Base-by-base conservation (phyloP, 1,139 yeast species). In the Kodamaea fungicola region DNA sequence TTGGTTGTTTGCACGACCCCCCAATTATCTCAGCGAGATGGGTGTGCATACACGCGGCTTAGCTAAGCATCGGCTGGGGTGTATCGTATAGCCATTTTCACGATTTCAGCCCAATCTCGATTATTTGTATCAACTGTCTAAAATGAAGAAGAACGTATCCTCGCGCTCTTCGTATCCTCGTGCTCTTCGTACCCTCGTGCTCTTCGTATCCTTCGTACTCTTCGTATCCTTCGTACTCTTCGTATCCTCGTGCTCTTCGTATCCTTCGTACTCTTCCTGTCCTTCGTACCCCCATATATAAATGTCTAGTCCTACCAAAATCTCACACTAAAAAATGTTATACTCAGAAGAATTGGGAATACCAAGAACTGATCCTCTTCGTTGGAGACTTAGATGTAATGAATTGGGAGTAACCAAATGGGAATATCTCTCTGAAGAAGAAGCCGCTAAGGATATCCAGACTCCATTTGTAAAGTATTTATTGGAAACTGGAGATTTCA, bases 351-450 rank as follows among this genome's bases (percentile, higher is more conserved):
- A 59, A 29, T 49, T 83, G 19, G 85, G 85, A 0, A 54, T 87
- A 8, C 80, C 80, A 0, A 68, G 62, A 38, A 84, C 97, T 0
- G 96, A 92, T 47, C 74, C 75, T 2, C 50, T 60, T 1, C 69
- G 79, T 22, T 92, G 98, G 98, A 69, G 95, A 45, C 68, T 92
- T 30, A 60, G 76, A 16, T 76, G 85, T 1, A 83, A 82, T 42
- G 74, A 76, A 24, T 62, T 83, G 19, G 98, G 97, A 9, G 73
- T 86, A 13, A 88, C 87, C 52, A 72, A 75, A 35, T 92, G 98
- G 98, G 80, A 76, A 26, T 92, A 86, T 56, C 51, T 80, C 16
- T 49, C 63, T 0, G 65, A 61, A 26, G 71, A 64, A 6, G 66
- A 69, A 8, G 52, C 63, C 7, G 43, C 45, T 8, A 47, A 50